These are phyloP conservation scores for Pisolithus albus DNA, from an alignment of 768 basidiomycete genomes.

Conservation along the genomic window DNA sequence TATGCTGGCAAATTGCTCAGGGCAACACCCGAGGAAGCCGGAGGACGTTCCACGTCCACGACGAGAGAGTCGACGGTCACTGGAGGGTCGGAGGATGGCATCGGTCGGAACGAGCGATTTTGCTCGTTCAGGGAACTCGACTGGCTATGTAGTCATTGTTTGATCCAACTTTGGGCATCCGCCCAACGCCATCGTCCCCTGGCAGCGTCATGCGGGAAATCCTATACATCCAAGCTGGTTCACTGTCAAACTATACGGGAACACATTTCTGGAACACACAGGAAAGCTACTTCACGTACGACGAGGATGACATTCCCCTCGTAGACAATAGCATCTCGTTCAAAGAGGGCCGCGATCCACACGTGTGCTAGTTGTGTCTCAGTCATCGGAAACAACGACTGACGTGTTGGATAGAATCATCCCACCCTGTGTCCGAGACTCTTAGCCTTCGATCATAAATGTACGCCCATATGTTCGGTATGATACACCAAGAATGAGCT, in stretches of 20 bases:
- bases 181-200: background rate
- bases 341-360: slow-evolving; percentile 46
- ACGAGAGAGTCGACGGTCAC: too few relatives aligned
- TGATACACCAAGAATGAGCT: slow-evolving; percentile 2
- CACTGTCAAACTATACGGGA: slow-evolving; percentile 58
- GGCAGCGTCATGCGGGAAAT: slow-evolving; percentile 59
- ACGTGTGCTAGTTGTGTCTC: slow-evolving; percentile 33
- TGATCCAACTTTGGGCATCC: background rate
- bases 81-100: too few relatives aligned
- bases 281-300: slow-evolving; percentile 56
- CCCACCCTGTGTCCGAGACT: slow-evolving; percentile 53
- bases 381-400: background rate
- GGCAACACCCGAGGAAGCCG: too few relatives aligned
- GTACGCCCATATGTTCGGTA: slow-evolving; percentile 26
- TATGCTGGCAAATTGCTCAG: too few relatives aligned
- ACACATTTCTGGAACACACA: slow-evolving; percentile 83
- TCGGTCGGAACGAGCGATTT: too few relatives aligned
- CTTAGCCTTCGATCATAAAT: slow-evolving; percentile 61
- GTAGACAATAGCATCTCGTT: slow-evolving; percentile 58
- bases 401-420: slow-evolving; percentile 19
- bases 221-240: slow-evolving; percentile 69
- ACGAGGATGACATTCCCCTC: slow-evolving; percentile 36
- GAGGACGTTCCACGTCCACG: too few relatives aligned
- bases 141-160: background rate
- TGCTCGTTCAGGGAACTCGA: too few relatives aligned